Conservation (phyloP, 2,329 filamentous ascomycete genomes). For the Piedraia hortae region DNA sequence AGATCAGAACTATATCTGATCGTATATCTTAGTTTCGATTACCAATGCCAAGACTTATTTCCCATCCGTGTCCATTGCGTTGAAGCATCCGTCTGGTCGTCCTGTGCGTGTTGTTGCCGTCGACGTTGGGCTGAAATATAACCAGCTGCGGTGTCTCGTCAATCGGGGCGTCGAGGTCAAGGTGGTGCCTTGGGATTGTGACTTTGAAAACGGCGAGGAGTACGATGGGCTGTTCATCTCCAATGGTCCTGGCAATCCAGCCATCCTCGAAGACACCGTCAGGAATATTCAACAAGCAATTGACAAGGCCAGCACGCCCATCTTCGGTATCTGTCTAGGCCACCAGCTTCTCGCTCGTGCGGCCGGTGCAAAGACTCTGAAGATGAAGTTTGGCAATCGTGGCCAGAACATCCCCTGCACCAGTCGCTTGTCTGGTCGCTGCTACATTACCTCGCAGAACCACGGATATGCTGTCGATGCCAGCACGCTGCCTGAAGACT, state of each 20-base stretch:
- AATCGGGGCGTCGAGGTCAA: constrained; percentile 77
- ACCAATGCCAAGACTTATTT: constrained; percentile 64
- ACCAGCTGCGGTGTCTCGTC: constrained; percentile 82
- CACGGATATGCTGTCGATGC: constrained; percentile 88
- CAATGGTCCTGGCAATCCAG: constrained; percentile 88
- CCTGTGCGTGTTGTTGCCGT: constrained; percentile 69
- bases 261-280: constrained; percentile 54
- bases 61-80: constrained; percentile 38
- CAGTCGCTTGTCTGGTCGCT: constrained; percentile 80
- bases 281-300: constrained; percentile 53
- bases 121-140: constrained; percentile 95
- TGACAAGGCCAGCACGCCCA: constrained; percentile 52
- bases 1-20: constrained; percentile 9
- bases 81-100: constrained; percentile 72
- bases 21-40: constrained; percentile 44
- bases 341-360: constrained; percentile 81
- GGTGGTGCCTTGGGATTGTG: constrained; percentile 87
- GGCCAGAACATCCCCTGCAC: constrained; percentile 97
- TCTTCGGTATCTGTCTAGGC: constrained; percentile 90
- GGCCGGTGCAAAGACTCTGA: constrained; percentile 57
- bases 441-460: constrained; percentile 97
- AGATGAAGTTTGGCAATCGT: constrained; percentile 99
- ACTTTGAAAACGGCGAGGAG: constrained; percentile 53
- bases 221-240: constrained; percentile 96
- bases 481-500: constrained; percentile 43